Base-by-base conservation (phyloP, 1,139 yeast genomes). In the Candida glucosophila region DNA sequence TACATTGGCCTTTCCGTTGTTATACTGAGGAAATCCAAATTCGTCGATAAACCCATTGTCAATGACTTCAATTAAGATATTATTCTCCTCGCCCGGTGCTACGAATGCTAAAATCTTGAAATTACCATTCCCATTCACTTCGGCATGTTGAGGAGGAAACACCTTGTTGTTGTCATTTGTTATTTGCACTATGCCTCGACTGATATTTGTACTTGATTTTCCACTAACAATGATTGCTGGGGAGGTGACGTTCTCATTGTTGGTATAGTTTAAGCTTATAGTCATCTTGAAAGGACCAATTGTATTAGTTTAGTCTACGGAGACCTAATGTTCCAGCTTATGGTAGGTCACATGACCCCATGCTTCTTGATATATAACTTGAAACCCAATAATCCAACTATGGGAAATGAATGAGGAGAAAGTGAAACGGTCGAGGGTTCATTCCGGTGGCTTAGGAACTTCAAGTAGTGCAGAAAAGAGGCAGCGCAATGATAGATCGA, bases 31-130 rank as follows among this genome's bases (percentile, higher is more conserved):
- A 24, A 49, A 52, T 5, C 69, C 73, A 19, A 37, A 36, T 3
- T 29, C 29, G 19, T 47, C 40, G 19, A 62, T 38, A 9, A 15
- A 17, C 9, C 62, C 54, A 40, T 50, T 39, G 20, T 45, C 44
- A 30, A 39, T 26, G 3, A 47, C 47, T 28, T 44, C 40, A 14
- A 55, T 49, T 29, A 42, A 32, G 24, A 80, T 49, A 2, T 40
- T 47, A 40, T 80, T 81, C 21, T 37, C 27, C 12, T 53, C 57
- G 6, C 88, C 86, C 0, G 81, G 75, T 16, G 77, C 70, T 16
- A 88, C 65, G 37, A 81, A 83, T 3, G 81, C 60, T 13, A 82
- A 43, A 0, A 82, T 83, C 47, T 85, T 88, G 62, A 86, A 90
- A 33, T 67, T 66, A 2, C 79, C 76, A 22, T 70, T 59, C 15